Evolutionary conservation across 2,329 filamentous ascomycete genomes (phyloP), one percentile per base, ranked within the genome.

Genomic region (Colletotrichum godetiae): DNA sequence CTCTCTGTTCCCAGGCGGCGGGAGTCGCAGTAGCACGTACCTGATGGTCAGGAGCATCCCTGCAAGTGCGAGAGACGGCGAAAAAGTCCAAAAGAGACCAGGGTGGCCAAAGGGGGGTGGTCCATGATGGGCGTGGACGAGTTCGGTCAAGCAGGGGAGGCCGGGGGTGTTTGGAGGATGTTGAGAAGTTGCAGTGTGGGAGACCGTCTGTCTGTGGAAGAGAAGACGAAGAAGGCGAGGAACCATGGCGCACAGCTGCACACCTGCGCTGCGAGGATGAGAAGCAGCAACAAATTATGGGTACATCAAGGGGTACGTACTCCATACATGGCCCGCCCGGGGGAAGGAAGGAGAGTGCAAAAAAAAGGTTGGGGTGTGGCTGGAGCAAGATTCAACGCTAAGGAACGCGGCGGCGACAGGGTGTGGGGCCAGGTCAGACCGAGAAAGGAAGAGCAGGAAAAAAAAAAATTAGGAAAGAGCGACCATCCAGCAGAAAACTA

Each of bases 31-130:
- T 63, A 74, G 68, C 68, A 72, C 72, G 68, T 72, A 74, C 68
- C 72, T 74, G 72, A 72, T 67, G 72, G 67, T 63, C 68, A 67
- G 72, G 62, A 72, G 68, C 24, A 74, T 29, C 70, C 70, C 70
- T 73, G 70, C 60, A 72, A 68, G 65, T 33, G 3, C 67, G 24
- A 58, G 27, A 27, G 46, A 60, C 27, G 70, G 59, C 59, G 66
- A 65, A 35, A 63, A 58, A 7, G 24, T 15, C 6, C 8, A 8
- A 42, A 15, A 42, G 27, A 29, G 53, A 61, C 68, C 24, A 71
- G 68, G 55, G 58, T 46, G 15, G 24, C 7, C 37, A 52, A 15
- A 10, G 29, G 57, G 29, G 13, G 52, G 64, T 22, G 49, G 15
- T 35, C 31, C 29, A 31, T 31, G 13, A 33, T n/a, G 27, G 42